Evolutionary conservation across 768 basidiomycete species (phyloP), one percentile per base, ranked within the genome.

Genomic region (Naematelia encephala): DNA sequence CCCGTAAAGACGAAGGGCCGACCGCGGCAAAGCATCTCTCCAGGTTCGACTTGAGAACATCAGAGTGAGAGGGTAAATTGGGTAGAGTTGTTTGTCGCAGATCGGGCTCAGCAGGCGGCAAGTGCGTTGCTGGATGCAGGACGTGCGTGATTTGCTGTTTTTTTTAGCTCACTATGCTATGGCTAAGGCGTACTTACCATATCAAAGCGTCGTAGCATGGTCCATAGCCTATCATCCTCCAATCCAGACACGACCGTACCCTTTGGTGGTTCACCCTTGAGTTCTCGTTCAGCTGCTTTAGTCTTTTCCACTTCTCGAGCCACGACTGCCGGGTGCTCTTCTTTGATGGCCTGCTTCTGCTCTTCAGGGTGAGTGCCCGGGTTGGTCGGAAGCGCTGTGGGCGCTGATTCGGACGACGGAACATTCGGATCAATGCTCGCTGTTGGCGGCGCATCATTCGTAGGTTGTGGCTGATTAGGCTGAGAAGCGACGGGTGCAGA

Each of bases 191-290:
- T n/a, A 68, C 76, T 51, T 27, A 77, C 78, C 51, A 59, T 57
- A 51, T 79, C 76, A 53, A 80, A 79, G 10, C 75, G 29, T 21
- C 79, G 64, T 16, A 79, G 56, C 70, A 78, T 72, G 0, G 77
- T 66, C 65, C 67, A 79, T 1, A 80, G 63, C 43, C 70, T 65
- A 60, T 79, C 78, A 67, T 80, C 79, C 60, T 79, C 78, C 11
- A 79, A 48, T 5, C 79, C 79, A 28, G 57, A 47, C 0, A 79
- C 72, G 25, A 80, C 59, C 10, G 76, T 78, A 2, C 79, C 79
- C 22, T 64, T 21, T 1, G 67, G 68, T 21, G 56, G 47, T 39
- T 72, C 61, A 0, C 76, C 77, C 29, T 72, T 66, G 5, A 77
- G 4, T 47, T 76, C 77, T 26, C 79, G 58, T 55, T 73, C 68